Conservation (phyloP, 31 red algal species). For the Endocladia muricata region DNA sequence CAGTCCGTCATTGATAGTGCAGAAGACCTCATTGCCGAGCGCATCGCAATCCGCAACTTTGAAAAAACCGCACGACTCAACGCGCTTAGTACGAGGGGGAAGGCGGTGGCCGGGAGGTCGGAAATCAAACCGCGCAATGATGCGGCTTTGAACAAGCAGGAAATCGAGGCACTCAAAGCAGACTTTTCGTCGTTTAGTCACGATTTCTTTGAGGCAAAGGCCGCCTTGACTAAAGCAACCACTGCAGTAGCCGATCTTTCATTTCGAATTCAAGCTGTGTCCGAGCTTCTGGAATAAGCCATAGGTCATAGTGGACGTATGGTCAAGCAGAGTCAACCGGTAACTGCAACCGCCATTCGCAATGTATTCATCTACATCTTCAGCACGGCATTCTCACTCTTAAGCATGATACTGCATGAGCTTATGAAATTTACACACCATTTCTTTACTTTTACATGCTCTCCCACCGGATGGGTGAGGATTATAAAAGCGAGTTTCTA, state of each 20-base stretch:
- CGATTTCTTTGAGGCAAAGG: slow-evolving; percentile 67
- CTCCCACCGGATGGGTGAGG: too few relatives aligned
- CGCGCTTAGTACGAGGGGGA: slow-evolving; percentile 26
- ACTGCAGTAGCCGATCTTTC: slow-evolving; percentile 54
- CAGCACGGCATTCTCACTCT: too few relatives aligned
- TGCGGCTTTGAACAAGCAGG: slow-evolving; percentile 8
- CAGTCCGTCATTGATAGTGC: slow-evolving; percentile 48
- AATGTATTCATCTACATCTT: not conserved
- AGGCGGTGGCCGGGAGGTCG: slow-evolving; percentile 2
- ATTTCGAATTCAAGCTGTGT: slow-evolving; percentile 58
- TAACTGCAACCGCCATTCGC: not conserved
- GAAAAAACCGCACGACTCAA: slow-evolving; percentile 51
- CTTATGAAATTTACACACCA: too few relatives aligned
- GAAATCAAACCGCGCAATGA: not conserved
- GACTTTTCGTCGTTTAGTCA: slow-evolving; percentile 49
- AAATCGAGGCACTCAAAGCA: slow-evolving; percentile 33
- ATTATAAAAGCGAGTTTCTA: too few relatives aligned
- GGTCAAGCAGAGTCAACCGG: not conserved
- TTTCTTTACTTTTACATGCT: too few relatives aligned
- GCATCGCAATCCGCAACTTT: slow-evolving; percentile 40
- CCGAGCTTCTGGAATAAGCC: slow-evolving; percentile 42
- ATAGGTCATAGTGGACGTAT: too few relatives aligned
- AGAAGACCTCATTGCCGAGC: slow-evolving; percentile 42
- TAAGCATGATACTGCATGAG: too few relatives aligned
- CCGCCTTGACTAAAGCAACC: slow-evolving; percentile 44